Conservation (phyloP, 2,329 filamentous ascomycete species). For the Epichloe sibirici region DNA sequence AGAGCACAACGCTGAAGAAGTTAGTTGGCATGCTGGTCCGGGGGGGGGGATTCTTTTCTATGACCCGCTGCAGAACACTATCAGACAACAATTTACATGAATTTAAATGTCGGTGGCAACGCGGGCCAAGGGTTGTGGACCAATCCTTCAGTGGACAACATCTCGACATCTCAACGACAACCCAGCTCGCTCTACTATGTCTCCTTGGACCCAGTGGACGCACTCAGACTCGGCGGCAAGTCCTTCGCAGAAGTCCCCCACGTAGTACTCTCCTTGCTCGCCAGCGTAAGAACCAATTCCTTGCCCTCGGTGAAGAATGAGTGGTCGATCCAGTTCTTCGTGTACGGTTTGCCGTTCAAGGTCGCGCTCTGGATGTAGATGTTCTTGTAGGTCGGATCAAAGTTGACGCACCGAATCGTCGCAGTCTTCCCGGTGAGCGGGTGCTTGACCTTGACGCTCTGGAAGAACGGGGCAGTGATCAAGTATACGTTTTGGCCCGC, state of each 20-base stretch:
- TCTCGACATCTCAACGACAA: no score
- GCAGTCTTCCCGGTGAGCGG: constrained; percentile 47
- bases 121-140: no score
- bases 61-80: no score
- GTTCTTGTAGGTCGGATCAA: constrained; percentile 43
- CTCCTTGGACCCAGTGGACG: constrained; percentile 18
- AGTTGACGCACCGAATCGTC: constrained; percentile 46
- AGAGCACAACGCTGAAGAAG: no score
- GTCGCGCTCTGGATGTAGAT: constrained; percentile 56
- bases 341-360: constrained; percentile 47
- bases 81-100: no score
- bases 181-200: no score
- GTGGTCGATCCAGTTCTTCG: constrained; percentile 55
- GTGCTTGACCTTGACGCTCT: constrained; percentile 44
- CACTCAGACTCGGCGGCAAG: constrained; percentile 46
- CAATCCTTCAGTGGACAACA: no score
- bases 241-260: constrained; percentile 52
- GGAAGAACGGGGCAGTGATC: constrained; percentile 58
- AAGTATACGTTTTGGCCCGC: constrained; percentile 59
- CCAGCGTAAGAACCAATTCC: constrained; percentile 49
- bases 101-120: no score
- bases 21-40: no score
- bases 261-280: constrained; percentile 41
- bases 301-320: constrained; percentile 55
- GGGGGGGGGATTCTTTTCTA: no score